Evolutionary conservation across 176 grass and related monocot species (phyloP), one percentile per base, ranked within the genome.

Genomic region (Urochloa ruziziensis): DNA sequence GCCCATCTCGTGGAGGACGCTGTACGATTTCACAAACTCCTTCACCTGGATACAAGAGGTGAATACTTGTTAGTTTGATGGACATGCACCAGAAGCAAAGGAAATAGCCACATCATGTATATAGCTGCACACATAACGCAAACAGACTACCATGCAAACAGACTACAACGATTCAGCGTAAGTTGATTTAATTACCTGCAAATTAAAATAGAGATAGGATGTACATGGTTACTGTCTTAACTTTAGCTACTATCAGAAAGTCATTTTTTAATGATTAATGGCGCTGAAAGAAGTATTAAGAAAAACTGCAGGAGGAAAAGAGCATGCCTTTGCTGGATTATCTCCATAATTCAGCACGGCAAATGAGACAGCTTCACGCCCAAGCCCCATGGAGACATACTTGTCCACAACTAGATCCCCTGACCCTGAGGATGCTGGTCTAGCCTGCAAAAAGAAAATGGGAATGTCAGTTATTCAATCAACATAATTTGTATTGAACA

Each of bases 11-110:
- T 90, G 93, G 86, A 98, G 87, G 80, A 82, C 62, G 40, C 92
- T 96, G 73, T 94, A 98, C 23, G 93, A 92, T 80, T 98, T 98
- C 87, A 98, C 96, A 74, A 98, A 98, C 81, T 99, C 96, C n/a
- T 92, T 87, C 63, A 99, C 96, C 96, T 98, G 87, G 10, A 36
- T 25, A 87, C 28, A 82, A 40, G 29, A 43, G 7, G 23, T 58
- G 63, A 8, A 33, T 54, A 5, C 4, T 48, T 24, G 44, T 37
- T 12, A 90, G 23, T 46, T 63, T 36, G 0, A 29, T 29, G 3
- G 37, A 36, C 28, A 73, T 49, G 42, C 34, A 51, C 6, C 17
- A 10, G 10, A 1, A 0, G 52, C 51, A 25, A 68, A 63, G 30
- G 28, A 8, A 62, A 64, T 10, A 30, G 9, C 19, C 28, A 1